Evolutionary conservation across 2,329 filamentous ascomycete genomes (phyloP), one percentile per base, ranked within the genome.

Genomic region (Escovopsis sp.): DNA sequence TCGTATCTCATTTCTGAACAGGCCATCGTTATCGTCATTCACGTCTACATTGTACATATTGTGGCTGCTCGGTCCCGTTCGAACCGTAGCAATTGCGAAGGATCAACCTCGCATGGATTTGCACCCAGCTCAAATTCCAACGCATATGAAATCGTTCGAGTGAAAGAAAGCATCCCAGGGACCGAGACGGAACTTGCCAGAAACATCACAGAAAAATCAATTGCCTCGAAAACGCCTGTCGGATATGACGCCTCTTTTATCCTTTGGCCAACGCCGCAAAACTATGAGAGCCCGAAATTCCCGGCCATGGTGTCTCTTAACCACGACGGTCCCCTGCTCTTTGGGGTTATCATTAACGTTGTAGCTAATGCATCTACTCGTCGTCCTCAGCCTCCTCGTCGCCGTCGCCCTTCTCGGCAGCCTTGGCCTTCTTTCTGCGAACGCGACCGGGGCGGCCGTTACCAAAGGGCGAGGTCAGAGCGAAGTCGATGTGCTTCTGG

Each of bases 401-500:
- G 43, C 71, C 83, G 51, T 78, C 82, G 60, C 75, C 79, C 65
- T 79, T 79, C 70, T 92, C 85, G 44, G 86, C 85, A 53, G 90
- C 84, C 73, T 85, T 88, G 65, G 87, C 84, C 87, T 96, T 98
- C 90, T 96, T 98, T 77, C 90, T 92, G 68, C 85, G 79, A 60
- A 94, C 88, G 77, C 90, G 90, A 54, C 90, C 90, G 56, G 86
- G 85, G 56, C 90, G 87, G 61, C 90, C 90, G 63, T 87, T 87
- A 68, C 90, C 90, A 58, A 94, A 94, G 62, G 90, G 88, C 61
- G 88, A 96, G 68, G 80, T 92, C 49, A 98, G 78, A 46, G 90
- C 76, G 65, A 98, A 96, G 76, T 98, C 90, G 58, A 98, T 96
- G 81, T 98, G 90, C 84, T 98, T 98, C 80, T 98, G 90, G 57